A percentile compares a stretch with the other conserved stretches of the same genome.
These are phyloP conservation scores for Xylariaceae sp. DNA, from an alignment of 2,329 filamentous ascomycete species.

Conservation along the genomic window DNA sequence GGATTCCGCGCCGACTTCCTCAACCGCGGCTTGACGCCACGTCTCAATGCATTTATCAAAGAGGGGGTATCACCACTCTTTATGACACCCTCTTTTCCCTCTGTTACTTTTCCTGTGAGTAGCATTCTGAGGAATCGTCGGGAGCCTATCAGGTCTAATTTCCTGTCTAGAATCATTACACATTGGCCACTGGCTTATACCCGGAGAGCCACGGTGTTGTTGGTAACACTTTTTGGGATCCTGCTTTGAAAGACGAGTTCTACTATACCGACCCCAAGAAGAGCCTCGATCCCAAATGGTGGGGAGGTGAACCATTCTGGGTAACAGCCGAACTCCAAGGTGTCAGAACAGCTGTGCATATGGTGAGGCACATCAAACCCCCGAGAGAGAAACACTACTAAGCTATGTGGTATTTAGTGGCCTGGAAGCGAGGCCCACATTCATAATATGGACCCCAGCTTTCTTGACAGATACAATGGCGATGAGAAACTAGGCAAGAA, in stretches of 20 bases:
- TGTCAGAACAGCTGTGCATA: slow-evolving; percentile 80
- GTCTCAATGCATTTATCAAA: slow-evolving; percentile 72
- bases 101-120: slow-evolving; percentile 78
- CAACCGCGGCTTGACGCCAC: slow-evolving; percentile 77
- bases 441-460: slow-evolving; percentile 68
- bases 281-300: slow-evolving; percentile 87
- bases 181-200: slow-evolving; percentile 85
- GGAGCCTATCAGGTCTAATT: slow-evolving; percentile 10
- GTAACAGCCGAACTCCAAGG: slow-evolving; percentile 83
- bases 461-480: slow-evolving; percentile 81
- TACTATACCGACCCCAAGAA: slow-evolving; percentile 75
- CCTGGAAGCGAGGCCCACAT: slow-evolving; percentile 91
- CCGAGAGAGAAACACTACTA: too few relatives aligned
- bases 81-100: slow-evolving; percentile 93
- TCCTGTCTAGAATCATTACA: slow-evolving; percentile 70
- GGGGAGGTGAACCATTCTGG: slow-evolving; percentile 93
- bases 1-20: slow-evolving; percentile 96
- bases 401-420: slow-evolving; percentile 49
- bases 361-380: slow-evolving; percentile 45
- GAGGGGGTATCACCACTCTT: slow-evolving; percentile 86
- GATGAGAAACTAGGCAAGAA: slow-evolving; percentile 73
- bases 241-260: slow-evolving; percentile 72
- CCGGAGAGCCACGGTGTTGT: slow-evolving; percentile 92
- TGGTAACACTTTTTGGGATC: slow-evolving; percentile 94
- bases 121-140: slow-evolving; percentile 13